phyloP scores from a whole-genome alignment of 2,329 filamentous ascomycete genomes.

The Aspergillus aculeatinus region DNA sequence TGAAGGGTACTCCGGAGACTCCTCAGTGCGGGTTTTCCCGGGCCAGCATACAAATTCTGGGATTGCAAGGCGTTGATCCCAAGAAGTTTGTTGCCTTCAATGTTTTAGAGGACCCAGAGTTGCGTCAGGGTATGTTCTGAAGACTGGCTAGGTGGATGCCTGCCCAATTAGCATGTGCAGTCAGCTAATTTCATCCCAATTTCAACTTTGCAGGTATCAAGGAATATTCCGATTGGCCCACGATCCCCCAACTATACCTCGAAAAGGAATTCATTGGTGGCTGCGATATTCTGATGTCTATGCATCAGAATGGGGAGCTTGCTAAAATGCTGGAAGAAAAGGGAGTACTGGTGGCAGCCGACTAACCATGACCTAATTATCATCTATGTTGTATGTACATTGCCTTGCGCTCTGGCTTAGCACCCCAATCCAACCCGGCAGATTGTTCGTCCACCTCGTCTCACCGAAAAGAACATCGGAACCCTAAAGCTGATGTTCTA shows the following conservation, averaged over 20 bases:
- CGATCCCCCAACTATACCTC: conserved; percentile 94
- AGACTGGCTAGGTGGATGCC: neutral
- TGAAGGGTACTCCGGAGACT: conserved; percentile 97
- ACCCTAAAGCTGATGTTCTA: neutral
- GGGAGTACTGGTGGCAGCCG: conserved; percentile 71
- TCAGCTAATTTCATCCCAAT: conserved; percentile 5
- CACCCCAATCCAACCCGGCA: neutral
- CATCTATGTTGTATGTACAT: neutral
- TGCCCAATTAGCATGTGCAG: neutral
- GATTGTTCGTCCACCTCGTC: neutral
- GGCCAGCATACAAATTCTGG: conserved; percentile 90
- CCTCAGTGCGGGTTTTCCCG: conserved; percentile 97
- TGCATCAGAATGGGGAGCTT: conserved; percentile 95
- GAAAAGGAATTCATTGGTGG: conserved; percentile 95
- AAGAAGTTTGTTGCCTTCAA: conserved; percentile 98
- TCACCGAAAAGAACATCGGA: neutral
- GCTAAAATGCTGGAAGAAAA: conserved; percentile 91
- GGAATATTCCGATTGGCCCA: conserved; percentile 99
- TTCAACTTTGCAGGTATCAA: conserved; percentile 71
- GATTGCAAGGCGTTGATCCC: conserved; percentile 91
- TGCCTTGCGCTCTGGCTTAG: conserved; percentile 1
- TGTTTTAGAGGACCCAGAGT: conserved; percentile 84
- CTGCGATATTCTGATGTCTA: conserved; percentile 94
- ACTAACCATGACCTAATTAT: conserved; percentile 31
- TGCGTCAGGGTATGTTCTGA: conserved; percentile 67